phyloP scores from a whole-genome alignment of 768 basidiomycete genomes.

The Collybia sordida region DNA sequence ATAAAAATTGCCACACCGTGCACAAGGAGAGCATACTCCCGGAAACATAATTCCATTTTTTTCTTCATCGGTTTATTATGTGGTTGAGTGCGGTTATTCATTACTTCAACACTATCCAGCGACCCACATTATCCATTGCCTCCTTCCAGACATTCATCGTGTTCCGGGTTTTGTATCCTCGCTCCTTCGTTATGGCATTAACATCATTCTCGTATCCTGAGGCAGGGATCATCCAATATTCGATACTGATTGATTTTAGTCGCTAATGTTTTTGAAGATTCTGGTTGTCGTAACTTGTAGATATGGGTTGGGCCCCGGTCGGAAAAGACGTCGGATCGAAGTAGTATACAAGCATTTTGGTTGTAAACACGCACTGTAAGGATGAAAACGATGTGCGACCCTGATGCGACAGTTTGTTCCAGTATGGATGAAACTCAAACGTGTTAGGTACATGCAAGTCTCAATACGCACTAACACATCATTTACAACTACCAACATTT shows the following conservation, averaged over 20 bases:
- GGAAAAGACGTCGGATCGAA: conserved; percentile 70
- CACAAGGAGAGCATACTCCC: conserved; percentile 55
- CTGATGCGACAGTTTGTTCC: no score
- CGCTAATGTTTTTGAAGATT: conserved; percentile 52
- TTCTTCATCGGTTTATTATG: conserved; percentile 57
- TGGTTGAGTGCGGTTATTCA: background rate
- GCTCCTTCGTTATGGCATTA: conserved; percentile 62
- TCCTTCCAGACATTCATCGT: conserved; percentile 74
- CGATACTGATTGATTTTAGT: conserved; percentile 57
- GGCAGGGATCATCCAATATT: conserved; percentile 66
- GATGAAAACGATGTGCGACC: no score
- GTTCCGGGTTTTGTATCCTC: conserved; percentile 84
- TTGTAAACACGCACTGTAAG: no score
- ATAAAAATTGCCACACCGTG: background rate
- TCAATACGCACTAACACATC: no score
- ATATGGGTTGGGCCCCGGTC: conserved; percentile 86
- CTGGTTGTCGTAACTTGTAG: conserved; percentile 55
- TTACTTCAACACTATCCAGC: background rate
- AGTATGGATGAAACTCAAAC: no score
- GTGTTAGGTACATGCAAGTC: no score
- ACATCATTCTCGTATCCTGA: conserved; percentile 55
- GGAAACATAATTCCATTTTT: conserved; percentile 83
- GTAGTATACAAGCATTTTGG: conserved; percentile 70
- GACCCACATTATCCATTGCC: conserved; percentile 71
- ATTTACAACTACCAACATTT: no score